A percentile compares a stretch with the other conserved stretches of the same genome.
Evolutionary conservation across 495 filamentous ascomycete species (phyloP).

Genomic region (Aeminium ludgeri): DNA sequence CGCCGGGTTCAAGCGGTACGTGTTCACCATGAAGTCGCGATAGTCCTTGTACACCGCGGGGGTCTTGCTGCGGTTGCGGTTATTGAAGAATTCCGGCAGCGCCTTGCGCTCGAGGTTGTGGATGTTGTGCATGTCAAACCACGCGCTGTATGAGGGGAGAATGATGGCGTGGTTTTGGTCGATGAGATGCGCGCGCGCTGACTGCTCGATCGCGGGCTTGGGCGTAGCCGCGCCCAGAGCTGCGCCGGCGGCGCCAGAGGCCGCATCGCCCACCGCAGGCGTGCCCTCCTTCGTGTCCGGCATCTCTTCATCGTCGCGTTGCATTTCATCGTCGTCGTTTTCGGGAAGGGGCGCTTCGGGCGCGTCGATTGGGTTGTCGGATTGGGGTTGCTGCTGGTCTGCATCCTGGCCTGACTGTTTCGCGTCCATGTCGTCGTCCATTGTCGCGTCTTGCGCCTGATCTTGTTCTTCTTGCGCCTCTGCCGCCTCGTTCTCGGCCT

Average conservation of each 20-base stretch:
- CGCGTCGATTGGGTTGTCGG: conserved; percentile 75
- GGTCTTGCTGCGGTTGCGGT: conserved; percentile 93
- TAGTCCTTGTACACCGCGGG: conserved; percentile 97
- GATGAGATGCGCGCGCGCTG: conserved; percentile 77
- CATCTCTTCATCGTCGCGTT: conserved; percentile 76
- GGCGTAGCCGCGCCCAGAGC: conserved; percentile 27
- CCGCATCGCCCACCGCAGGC: conserved; percentile 7
- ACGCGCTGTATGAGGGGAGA: conserved; percentile 85
- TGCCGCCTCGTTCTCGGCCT: conserved; percentile 10
- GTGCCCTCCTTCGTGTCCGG: conserved; percentile 34
- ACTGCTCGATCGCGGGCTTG: conserved; percentile 67
- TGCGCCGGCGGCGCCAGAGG: conserved; percentile 20
- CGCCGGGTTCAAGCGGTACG: conserved; percentile 82
- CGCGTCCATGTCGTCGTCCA: conserved; percentile 19
- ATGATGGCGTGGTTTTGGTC: conserved; percentile 88
- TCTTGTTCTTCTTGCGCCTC: conserved; percentile 2
- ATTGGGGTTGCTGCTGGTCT: conserved; percentile 34
- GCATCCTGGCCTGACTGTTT: not conserved
- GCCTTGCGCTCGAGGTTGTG: conserved; percentile 80
- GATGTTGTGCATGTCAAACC: conserved; percentile 95
- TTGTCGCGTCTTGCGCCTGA: conserved; percentile 29
- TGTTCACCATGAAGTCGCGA: conserved; percentile 98
- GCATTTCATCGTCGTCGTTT: conserved; percentile 34
- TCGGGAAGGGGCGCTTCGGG: conserved; percentile 59
- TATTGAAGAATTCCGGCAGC: conserved; percentile 94